These are phyloP conservation scores for Alloteropsis angusta DNA, from an alignment of 202 grass and related monocot genomes.

Conservation along the genomic window DNA sequence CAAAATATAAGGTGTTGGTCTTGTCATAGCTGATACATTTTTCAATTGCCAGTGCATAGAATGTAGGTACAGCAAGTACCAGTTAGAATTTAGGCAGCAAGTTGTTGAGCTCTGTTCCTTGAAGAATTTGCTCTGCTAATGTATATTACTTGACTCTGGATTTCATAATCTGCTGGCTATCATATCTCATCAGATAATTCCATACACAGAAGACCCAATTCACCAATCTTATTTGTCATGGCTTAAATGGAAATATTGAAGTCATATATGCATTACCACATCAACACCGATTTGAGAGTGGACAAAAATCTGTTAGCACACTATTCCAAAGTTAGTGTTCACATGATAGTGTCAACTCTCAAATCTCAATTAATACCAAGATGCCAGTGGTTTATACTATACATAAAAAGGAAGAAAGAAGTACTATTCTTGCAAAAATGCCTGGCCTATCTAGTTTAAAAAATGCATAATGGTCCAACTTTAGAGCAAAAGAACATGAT, in stretches of 20 bases:
- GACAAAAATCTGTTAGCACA: background rate
- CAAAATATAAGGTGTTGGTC: background rate
- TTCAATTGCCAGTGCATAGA: background rate
- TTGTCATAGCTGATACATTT: background rate
- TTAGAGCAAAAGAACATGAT: background rate
- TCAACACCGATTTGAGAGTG: background rate
- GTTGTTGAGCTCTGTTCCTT: slow-evolving; percentile 17
- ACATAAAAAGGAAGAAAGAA: background rate
- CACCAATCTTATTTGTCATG: background rate
- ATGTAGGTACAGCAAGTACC: slow-evolving; percentile 10
- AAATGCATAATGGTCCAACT: background rate
- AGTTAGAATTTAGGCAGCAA: slow-evolving; percentile 27
- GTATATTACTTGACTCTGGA: slow-evolving; percentile 6
- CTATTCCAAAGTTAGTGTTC: background rate
- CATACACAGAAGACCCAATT: background rate
- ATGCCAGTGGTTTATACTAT: background rate
- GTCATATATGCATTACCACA: background rate
- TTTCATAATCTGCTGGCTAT: background rate
- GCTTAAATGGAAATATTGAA: background rate
- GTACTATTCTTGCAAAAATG: background rate
- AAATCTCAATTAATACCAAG: background rate
- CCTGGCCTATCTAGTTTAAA: background rate
- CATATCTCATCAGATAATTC: slow-evolving; percentile 19
- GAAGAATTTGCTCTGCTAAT: slow-evolving; percentile 24
- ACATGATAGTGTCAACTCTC: background rate